A percentile compares a stretch with the other conserved stretches of the same genome.
phyloP scores from a whole-genome alignment of 2,329 filamentous ascomycete genomes.

The Alternaria panax region DNA sequence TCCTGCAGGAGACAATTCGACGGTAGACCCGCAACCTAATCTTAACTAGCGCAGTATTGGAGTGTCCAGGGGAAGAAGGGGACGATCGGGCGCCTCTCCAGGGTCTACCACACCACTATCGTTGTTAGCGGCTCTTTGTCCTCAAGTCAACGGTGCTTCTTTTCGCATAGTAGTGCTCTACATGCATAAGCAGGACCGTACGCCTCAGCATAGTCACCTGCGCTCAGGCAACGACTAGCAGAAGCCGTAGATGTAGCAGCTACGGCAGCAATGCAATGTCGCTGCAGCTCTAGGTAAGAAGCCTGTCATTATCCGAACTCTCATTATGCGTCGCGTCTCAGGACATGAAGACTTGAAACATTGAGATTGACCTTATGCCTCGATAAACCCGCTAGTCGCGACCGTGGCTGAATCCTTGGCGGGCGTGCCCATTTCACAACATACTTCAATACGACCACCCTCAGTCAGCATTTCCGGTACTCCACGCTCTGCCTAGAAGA shows the following conservation, averaged over 20 bases:
- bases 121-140: not conserved
- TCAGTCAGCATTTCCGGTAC: not conserved
- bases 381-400: not conserved
- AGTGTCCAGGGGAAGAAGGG: too few species aligned
- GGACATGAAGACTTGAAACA: not conserved
- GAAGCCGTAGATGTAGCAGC: not conserved
- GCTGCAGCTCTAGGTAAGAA: too few species aligned
- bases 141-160: not conserved
- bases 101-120: not conserved
- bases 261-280: not conserved
- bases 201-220: too few species aligned
- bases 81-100: not conserved
- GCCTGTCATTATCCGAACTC: not conserved
- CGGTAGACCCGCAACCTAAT: too few species aligned
- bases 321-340: not conserved
- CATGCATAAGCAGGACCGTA: too few species aligned
- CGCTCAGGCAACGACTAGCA: not conserved
- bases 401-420: not conserved
- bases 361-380: not conserved
- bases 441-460: not conserved
- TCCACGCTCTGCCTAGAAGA: too few species aligned
- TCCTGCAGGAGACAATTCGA: not conserved
- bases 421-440: not conserved
- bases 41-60: not conserved
- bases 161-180: not conserved